These are phyloP conservation scores for Penicillium nucicola DNA, from an alignment of 495 filamentous ascomycete genomes.

Conservation along the genomic window DNA sequence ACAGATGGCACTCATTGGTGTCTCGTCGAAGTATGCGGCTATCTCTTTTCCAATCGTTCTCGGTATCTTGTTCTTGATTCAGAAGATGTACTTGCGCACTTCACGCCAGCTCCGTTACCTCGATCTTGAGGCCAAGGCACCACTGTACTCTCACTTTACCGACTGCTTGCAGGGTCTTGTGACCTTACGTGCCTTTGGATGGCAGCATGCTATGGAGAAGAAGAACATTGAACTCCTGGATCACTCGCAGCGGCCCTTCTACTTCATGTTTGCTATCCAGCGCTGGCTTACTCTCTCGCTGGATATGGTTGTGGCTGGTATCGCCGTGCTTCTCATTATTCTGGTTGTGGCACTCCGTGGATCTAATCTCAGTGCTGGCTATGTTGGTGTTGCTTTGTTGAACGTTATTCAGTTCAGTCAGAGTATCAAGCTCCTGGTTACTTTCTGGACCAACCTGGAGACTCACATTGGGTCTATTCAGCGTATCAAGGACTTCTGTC, in stretches of 20 bases:
- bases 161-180: constrained; percentile 49
- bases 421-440: constrained; percentile 47
- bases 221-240: constrained; percentile 54
- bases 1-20: constrained; percentile 50
- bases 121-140: constrained; percentile 60
- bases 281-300: constrained; percentile 52
- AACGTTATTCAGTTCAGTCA: constrained; percentile 57
- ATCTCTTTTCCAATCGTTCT: constrained; percentile 49
- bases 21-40: constrained; percentile 46
- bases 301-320: constrained; percentile 45
- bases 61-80: constrained; percentile 49
- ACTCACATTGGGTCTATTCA: constrained; percentile 56
- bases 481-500: constrained; percentile 56
- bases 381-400: constrained; percentile 55
- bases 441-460: constrained; percentile 58
- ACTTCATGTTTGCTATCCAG: constrained; percentile 54
- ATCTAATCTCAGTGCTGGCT: constrained; percentile 40
- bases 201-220: constrained; percentile 42
- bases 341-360: constrained; percentile 44
- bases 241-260: constrained; percentile 55
- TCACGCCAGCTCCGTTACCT: constrained; percentile 62
- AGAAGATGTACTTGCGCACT: constrained; percentile 61
- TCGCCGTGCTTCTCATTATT: constrained; percentile 47
- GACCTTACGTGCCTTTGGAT: constrained; percentile 58
- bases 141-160: constrained; percentile 56